phyloP scores from a whole-genome alignment of 1,284 basidiomycete species.

The Melampsora americana region DNA sequence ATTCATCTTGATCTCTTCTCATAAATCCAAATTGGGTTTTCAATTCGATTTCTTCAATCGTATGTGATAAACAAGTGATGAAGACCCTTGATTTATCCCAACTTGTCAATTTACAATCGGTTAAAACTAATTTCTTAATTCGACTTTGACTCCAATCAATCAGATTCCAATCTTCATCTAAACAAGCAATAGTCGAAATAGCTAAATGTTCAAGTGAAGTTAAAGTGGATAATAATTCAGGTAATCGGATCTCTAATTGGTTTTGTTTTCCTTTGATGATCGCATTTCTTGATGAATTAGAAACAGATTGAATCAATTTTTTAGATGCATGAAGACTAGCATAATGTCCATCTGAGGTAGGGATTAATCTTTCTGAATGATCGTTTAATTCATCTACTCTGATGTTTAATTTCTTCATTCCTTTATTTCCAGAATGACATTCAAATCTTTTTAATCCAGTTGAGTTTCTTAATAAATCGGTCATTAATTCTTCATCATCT shows the following conservation, averaged over 20 bases:
- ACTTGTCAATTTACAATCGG: neutral
- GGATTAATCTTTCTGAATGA: no score
- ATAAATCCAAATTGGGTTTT: neutral
- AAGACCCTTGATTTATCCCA: neutral
- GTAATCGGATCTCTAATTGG: neutral
- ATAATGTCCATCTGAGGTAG: no score
- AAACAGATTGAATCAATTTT: no score
- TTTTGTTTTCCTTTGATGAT: no score
- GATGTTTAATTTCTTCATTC: no score
- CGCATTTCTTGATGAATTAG: no score
- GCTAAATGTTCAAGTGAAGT: neutral
- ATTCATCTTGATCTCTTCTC: neutral
- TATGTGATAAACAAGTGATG: neutral
- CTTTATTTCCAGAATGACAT: neutral
- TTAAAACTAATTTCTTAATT: neutral
- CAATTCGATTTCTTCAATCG: neutral
- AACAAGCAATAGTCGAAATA: neutral
- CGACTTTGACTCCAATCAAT: neutral
- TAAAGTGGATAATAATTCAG: neutral
- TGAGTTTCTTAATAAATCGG: neutral
- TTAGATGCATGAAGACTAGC: no score
- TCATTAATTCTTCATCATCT: constrained; percentile 1
- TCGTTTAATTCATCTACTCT: no score
- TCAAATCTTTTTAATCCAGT: neutral
- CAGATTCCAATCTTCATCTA: neutral